These are phyloP conservation scores for Hanseniaspora valbyensis DNA, from an alignment of 805 yeast genomes.

Conservation along the genomic window DNA sequence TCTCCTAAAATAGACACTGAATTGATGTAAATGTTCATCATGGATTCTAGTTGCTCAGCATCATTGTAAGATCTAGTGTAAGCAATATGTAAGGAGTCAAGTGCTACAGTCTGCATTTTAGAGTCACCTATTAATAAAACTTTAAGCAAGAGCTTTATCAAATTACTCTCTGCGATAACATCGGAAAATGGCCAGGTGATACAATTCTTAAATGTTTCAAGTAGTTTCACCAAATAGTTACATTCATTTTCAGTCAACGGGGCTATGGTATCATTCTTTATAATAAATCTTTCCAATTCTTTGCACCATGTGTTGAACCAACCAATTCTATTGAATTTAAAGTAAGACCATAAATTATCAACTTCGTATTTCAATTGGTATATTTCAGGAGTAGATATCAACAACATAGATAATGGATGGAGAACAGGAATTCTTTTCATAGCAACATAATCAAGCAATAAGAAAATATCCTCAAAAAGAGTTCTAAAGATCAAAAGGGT, in stretches of 20 bases:
- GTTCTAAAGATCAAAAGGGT: slow-evolving; percentile 70
- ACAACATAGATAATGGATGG: slow-evolving; percentile 72
- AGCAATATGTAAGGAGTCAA: slow-evolving; percentile 81
- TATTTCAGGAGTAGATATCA: slow-evolving; percentile 60
- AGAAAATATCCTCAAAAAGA: slow-evolving; percentile 82
- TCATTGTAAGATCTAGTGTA: slow-evolving; percentile 66
- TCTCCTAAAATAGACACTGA: slow-evolving; percentile 61
- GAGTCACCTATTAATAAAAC: slow-evolving; percentile 51
- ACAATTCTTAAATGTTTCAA: slow-evolving; percentile 79
- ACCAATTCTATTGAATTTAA: slow-evolving; percentile 60
- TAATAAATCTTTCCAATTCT: slow-evolving; percentile 25
- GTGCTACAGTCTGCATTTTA: slow-evolving; percentile 65
- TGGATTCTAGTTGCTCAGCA: slow-evolving; percentile 58
- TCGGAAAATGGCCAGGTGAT: slow-evolving; percentile 83
- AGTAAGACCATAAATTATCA: slow-evolving; percentile 37
- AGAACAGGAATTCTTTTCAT: slow-evolving; percentile 65
- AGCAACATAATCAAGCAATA: slow-evolving; percentile 86
- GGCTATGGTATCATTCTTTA: slow-evolving; percentile 9
- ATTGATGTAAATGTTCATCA: slow-evolving; percentile 71
- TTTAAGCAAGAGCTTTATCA: slow-evolving; percentile 51
- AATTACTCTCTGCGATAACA: slow-evolving; percentile 54
- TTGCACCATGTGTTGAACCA: slow-evolving; percentile 74
- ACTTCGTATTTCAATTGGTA: slow-evolving; percentile 51
- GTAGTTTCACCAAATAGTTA: slow-evolving; percentile 50
- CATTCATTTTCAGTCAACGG: slow-evolving; percentile 34